Percentiles rank a stretch among this genome's conserved stretches.
Evolutionary conservation across 139 green algal genomes (phyloP).

Genomic region (Chara braunii): DNA sequence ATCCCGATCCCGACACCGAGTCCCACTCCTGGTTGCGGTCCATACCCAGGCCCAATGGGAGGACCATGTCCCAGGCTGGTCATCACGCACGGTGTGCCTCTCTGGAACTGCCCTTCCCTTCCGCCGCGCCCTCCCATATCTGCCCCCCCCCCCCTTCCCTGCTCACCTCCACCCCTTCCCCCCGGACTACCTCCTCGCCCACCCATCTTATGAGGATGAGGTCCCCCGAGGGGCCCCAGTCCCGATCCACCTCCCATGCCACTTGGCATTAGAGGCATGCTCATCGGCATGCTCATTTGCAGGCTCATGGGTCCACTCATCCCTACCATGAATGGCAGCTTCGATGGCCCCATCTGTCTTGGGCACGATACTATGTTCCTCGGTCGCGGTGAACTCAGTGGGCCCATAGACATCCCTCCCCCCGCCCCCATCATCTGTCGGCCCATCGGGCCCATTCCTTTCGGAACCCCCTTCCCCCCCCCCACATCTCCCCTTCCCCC

Average conservation of each 20-base stretch:
- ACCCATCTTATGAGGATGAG: no score
- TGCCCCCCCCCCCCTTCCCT: neutral
- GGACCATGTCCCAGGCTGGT: no score
- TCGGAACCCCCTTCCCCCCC: neutral
- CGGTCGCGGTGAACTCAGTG: neutral
- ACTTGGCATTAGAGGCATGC: neutral
- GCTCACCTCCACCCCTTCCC: neutral
- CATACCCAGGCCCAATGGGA: no score
- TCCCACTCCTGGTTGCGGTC: no score
- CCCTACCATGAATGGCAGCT: no score
- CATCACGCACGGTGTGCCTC: no score
- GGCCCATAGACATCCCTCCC: constrained; percentile 1
- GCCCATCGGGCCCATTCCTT: constrained; percentile 1
- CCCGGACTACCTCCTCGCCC: neutral
- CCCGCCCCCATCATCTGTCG: neutral
- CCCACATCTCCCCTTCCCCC: neutral
- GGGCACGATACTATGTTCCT: no score
- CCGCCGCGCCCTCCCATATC: neutral
- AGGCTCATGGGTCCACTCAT: no score
- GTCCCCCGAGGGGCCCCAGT: no score
- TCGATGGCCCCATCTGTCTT: no score
- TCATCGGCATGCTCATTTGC: neutral
- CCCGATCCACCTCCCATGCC: neutral
- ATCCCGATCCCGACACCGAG: no score
- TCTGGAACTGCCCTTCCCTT: neutral